Percentiles rank a stretch among this genome's conserved stretches.
Conservation (phyloP, 2,329 filamentous ascomycete genomes). For the Beauveria medogensis region DNA sequence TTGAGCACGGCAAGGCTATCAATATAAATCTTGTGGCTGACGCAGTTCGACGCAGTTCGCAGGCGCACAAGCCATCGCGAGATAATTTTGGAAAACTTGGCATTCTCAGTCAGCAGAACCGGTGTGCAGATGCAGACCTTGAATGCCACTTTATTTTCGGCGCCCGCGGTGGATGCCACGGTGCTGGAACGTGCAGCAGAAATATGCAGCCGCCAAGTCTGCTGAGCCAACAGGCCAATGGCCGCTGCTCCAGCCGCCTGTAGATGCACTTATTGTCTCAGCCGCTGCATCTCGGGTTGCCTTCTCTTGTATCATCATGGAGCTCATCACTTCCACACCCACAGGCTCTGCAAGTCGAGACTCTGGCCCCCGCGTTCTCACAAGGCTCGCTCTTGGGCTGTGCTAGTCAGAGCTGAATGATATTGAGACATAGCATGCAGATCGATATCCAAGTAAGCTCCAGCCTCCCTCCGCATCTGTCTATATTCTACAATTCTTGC, state of each 20-base stretch:
- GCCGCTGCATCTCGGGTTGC: background rate
- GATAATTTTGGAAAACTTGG: background rate
- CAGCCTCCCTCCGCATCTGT: no score
- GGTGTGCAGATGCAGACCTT: background rate
- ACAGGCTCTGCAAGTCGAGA: no score
- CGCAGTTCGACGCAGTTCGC: background rate
- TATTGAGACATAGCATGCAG: no score
- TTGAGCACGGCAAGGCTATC: no score
- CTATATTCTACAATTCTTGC: no score
- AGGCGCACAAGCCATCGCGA: background rate
- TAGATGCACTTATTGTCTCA: background rate
- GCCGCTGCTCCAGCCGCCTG: background rate
- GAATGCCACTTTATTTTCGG: background rate
- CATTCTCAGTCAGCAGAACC: background rate
- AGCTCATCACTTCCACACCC: no score
- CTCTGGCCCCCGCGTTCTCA: background rate
- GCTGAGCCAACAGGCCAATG: background rate
- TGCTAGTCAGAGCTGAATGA: background rate
- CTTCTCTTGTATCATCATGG: background rate
- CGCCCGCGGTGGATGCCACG: background rate
- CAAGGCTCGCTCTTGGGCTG: background rate
- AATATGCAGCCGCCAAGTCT: background rate
- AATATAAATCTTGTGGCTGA: no score
- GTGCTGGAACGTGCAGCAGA: background rate
- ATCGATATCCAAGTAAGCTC: no score